Base-by-base conservation (phyloP, 306 rosid species). In the Trifolium dubium region DNA sequence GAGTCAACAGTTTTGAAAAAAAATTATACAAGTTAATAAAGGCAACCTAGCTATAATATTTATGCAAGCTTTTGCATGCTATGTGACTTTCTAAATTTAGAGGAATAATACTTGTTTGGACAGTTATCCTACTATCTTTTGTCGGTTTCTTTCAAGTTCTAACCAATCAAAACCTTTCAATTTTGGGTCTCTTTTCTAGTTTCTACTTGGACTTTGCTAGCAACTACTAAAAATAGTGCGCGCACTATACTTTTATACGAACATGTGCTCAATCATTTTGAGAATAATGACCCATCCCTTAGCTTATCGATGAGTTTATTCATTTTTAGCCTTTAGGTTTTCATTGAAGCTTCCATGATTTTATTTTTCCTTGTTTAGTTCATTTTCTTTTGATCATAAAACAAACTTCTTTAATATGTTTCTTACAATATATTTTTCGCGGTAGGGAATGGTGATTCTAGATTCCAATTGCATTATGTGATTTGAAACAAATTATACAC, bases 131-230 rank as follows among this genome's bases (percentile, higher is more conserved):
- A 54, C 37, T n/a, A 71, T 64, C 35, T 51, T 70, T 66, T 34
- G 75, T 19, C 41, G 75, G 46, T 73, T 67, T 76, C 51, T 32
- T 12, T 28, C 41, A 64, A 37, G 23, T 14, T 15, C 37, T 14
- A 60, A 34, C 44, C 47, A 62, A 62, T 39, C 15, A 50, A 35
- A 50, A 34, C 51, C 40, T 64, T 37, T 47, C 3, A 5, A 18
- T 60, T 19, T 39, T 7, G 4, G 18, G 28, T 3, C 11, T 18
- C 14, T 3, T 49, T 71, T 64, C 14, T 23, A 15, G 3, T 49
- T 71, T 64, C 14, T 23, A 15, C 46, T 80, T 46, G 71, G 83
- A 79, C 29, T 69, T 53, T 75, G 63, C 80, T 39, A 68, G 40
- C 30, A 55, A 39, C 14, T 49, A 56, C 50, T 62, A 47, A 53